Percentiles rank a stretch among this genome's conserved stretches.
Evolutionary conservation across 2,329 filamentous ascomycete genomes (phyloP).

Genomic region (Xylariaceae sp.): DNA sequence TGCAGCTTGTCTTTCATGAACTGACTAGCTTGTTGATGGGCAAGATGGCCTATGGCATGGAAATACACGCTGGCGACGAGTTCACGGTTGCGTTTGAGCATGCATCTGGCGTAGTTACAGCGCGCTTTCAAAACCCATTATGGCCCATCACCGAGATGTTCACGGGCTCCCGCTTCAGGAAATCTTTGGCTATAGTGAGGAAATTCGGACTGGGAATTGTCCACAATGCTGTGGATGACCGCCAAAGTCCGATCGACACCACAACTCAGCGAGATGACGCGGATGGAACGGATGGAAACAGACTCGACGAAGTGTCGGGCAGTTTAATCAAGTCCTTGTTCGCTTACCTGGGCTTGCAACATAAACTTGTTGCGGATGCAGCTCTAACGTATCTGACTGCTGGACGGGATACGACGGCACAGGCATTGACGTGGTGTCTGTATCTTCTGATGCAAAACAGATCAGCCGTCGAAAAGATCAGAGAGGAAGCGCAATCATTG

Average conservation of each 20-base stretch:
- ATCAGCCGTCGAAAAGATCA: slow-evolving; percentile 38
- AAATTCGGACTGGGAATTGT: slow-evolving; percentile 56
- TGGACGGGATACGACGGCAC: slow-evolving; percentile 60
- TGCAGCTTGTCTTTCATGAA: slow-evolving; percentile 59
- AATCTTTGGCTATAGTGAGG: slow-evolving; percentile 48
- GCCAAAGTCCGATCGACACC: background rate
- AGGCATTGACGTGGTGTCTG: slow-evolving; percentile 61
- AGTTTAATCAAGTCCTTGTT: slow-evolving; percentile 59
- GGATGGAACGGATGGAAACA: slow-evolving; percentile 10
- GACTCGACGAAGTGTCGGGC: slow-evolving; percentile 26
- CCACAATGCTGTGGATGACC: slow-evolving; percentile 40
- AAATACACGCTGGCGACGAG: slow-evolving; percentile 58
- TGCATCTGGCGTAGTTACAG: slow-evolving; percentile 56
- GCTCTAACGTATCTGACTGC: slow-evolving; percentile 64
- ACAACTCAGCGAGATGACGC: slow-evolving; percentile 4
- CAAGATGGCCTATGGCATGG: slow-evolving; percentile 66
- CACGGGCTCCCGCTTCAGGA: slow-evolving; percentile 45
- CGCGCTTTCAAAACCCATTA: slow-evolving; percentile 62
- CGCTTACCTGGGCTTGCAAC: slow-evolving; percentile 48
- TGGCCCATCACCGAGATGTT: slow-evolving; percentile 57
- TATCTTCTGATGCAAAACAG: slow-evolving; percentile 56
- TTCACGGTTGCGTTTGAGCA: slow-evolving; percentile 60
- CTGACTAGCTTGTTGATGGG: slow-evolving; percentile 64
- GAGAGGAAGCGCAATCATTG: slow-evolving; percentile 39
- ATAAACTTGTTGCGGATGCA: slow-evolving; percentile 57